Percentiles rank a stretch among this genome's conserved stretches.
Evolutionary conservation across 164 flowering plant genomes (phyloP).

Genomic region (Nymphaea thermarum): DNA sequence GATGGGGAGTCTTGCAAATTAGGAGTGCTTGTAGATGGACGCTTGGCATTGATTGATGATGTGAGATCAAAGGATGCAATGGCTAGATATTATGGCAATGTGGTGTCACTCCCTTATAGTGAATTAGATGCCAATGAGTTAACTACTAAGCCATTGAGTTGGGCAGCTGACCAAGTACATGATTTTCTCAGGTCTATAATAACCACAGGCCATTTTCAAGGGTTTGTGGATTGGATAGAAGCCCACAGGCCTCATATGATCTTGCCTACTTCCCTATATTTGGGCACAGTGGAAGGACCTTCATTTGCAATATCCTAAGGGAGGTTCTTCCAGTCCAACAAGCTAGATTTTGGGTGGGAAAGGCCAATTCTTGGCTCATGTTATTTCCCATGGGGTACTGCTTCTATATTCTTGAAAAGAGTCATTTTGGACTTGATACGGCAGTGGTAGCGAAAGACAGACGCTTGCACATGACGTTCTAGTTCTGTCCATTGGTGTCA

Average conservation of each 20-base stretch:
- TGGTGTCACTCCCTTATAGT: conserved; percentile 36
- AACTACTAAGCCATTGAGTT: conserved; percentile 17
- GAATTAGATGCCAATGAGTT: conserved; percentile 16
- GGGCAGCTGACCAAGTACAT: conserved; percentile 30
- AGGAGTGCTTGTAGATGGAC: no score
- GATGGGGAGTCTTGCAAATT: no score
- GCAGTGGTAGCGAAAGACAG: no score
- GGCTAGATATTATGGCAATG: conserved; percentile 56
- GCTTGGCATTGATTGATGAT: conserved; percentile 4
- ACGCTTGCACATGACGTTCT: no score
- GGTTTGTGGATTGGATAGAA: conserved; percentile 52
- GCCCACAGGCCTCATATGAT: conserved; percentile 30
- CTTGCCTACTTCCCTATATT: conserved; percentile 21
- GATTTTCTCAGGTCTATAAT: conserved; percentile 15
- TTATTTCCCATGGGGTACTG: conserved; percentile 22
- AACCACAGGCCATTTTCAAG: conserved; percentile 38
- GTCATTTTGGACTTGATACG: no score
- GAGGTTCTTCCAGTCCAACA: conserved; percentile 26
- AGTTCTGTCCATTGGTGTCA: no score
- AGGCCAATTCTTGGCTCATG: conserved; percentile 21
- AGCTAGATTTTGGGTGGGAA: no score
- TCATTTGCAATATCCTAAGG: conserved; percentile 56
- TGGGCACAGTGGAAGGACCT: conserved; percentile 22
- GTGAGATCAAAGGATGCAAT: no score
- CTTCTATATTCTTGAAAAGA: no score